Conservation (phyloP, 2,329 filamentous ascomycete genomes). For the Ophiostoma ips region DNA sequence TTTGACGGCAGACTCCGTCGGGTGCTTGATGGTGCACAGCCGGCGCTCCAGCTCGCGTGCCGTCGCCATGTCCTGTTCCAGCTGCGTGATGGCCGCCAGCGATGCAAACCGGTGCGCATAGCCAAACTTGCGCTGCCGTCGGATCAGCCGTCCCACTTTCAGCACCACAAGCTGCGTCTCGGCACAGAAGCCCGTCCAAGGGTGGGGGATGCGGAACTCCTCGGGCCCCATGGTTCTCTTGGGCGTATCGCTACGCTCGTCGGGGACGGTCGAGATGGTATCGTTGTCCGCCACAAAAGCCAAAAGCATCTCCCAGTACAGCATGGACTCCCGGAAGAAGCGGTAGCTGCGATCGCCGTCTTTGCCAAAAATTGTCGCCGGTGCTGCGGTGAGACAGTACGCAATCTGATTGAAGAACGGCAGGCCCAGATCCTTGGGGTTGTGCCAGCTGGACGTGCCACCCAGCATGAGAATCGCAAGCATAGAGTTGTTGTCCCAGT, state of each 20-base stretch:
- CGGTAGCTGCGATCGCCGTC: constrained; percentile 25
- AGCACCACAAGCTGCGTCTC: constrained; percentile 30
- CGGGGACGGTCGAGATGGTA: constrained; percentile 22
- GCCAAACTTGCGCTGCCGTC: constrained; percentile 21
- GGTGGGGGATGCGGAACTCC: constrained; percentile 26
- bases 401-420: constrained; percentile 35
- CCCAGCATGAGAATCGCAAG: constrained; percentile 39
- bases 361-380: constrained; percentile 12
- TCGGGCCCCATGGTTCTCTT: constrained; percentile 2
- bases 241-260: not conserved
- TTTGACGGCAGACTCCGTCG: constrained; percentile 30
- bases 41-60: constrained; percentile 30
- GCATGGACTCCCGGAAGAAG: constrained; percentile 41
- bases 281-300: constrained; percentile 35
- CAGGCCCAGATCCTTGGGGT: constrained; percentile 35
- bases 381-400: constrained; percentile 21
- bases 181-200: constrained; percentile 33
- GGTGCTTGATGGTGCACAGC: constrained; percentile 31
- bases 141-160: constrained; percentile 29
- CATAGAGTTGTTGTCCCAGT: constrained; percentile 33
- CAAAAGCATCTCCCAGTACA: constrained; percentile 46
- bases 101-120: constrained; percentile 23
- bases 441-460: constrained; percentile 40
- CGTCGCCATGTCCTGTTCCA: constrained; percentile 22
- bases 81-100: constrained; percentile 15